A percentile compares a stretch with the other conserved stretches of the same genome.
Conservation (phyloP, 805 yeast species). For the Wickerhamomyces hampshirensis region DNA sequence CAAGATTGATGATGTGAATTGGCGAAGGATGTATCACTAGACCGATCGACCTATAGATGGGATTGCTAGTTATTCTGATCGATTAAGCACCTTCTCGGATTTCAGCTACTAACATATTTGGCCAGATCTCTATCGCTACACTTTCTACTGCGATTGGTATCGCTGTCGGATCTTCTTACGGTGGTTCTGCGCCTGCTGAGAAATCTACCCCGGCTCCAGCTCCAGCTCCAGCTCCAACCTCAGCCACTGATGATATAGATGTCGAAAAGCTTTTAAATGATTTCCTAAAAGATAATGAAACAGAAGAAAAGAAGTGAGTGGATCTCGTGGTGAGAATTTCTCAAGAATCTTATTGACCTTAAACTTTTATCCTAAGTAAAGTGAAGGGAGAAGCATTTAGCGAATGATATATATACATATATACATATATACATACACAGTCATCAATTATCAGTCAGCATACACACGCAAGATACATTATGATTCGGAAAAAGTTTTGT, state of each 20-base stretch:
- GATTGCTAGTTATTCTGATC: no score
- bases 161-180: conserved; percentile 22
- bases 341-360: neutral
- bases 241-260: conserved; percentile 27
- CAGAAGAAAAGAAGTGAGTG: neutral
- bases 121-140: conserved; percentile 30
- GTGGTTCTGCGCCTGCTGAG: conserved; percentile 17
- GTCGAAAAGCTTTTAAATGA: conserved; percentile 28
- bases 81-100: no score
- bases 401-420: neutral
- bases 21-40: neutral
- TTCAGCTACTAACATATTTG: no score
- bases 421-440: neutral
- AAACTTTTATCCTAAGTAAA: no score
- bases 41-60: no score
- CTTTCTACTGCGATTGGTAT: conserved; percentile 29
- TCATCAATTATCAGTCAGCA: neutral
- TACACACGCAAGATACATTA: no score
- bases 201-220: conserved; percentile 19
- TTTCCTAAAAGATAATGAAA: neutral
- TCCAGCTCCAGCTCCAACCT: conserved; percentile 21
- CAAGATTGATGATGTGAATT: conserved; percentile 3
- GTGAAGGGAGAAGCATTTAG: no score
- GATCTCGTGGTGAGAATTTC: neutral
- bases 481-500: no score